These are phyloP conservation scores for Cystobasidium onofrii DNA, from an alignment of 768 basidiomycete species.

Conservation along the genomic window DNA sequence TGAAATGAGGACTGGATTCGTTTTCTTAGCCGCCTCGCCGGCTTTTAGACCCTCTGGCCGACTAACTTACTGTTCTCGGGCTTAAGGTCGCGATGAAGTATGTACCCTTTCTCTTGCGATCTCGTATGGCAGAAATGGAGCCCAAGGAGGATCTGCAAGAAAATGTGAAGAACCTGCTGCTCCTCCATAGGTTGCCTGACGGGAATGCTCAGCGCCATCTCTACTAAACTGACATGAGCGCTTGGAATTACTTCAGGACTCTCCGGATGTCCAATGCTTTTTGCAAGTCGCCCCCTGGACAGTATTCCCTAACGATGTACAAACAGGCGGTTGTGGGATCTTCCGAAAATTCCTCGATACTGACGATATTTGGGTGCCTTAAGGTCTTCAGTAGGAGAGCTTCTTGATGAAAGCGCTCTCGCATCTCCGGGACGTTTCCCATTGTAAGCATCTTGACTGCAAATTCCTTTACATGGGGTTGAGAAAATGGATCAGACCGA, in stretches of 20 bases:
- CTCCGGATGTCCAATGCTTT: constrained; percentile 3
- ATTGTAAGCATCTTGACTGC: constrained; percentile 6
- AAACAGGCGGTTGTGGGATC: no score
- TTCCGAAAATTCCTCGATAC: no score
- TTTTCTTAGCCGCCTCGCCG: no score
- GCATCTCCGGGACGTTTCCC: not conserved
- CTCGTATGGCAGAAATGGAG: constrained; percentile 28
- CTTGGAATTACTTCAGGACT: constrained; percentile 1
- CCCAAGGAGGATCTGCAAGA: constrained; percentile 12
- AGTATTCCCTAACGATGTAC: no score
- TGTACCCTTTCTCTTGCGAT: not conserved
- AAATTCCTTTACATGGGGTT: not conserved
- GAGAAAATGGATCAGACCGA: not conserved
- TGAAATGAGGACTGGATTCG: no score
- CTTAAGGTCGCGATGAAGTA: constrained; percentile 23
- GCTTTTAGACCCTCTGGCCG: no score
- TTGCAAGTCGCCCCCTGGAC: not conserved
- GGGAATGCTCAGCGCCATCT: not conserved
- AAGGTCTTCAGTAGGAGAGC: not conserved
- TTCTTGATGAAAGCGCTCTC: constrained; percentile 18
- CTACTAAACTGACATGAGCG: not conserved
- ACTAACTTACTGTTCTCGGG: not conserved
- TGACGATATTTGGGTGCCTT: not conserved
- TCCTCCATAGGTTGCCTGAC: constrained; percentile 15
- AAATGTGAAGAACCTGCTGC: constrained; percentile 13